These are phyloP conservation scores for Sedum album DNA, from an alignment of 164 flowering plant species.

Conservation along the genomic window DNA sequence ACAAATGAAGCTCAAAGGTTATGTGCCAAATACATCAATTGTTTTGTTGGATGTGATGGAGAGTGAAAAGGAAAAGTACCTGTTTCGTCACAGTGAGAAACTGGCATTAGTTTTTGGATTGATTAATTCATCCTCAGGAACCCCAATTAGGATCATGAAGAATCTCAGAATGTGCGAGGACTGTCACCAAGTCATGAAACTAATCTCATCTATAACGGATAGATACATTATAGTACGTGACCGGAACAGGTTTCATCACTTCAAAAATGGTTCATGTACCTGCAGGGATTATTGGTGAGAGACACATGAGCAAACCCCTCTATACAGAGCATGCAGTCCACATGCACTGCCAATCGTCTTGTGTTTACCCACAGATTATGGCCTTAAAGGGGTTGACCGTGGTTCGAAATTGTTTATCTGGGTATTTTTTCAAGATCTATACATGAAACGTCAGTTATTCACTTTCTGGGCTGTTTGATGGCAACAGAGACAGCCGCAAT, in stretches of 20 bases:
- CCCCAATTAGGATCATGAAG: conserved; percentile 54
- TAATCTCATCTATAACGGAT: conserved; percentile 29
- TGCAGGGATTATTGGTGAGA: conserved; percentile 53
- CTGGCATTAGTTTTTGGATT: conserved; percentile 50
- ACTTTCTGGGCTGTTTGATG: neutral
- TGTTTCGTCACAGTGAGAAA: conserved; percentile 61
- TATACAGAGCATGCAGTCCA: neutral
- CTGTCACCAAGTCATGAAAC: conserved; percentile 50
- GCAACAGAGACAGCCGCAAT: neutral
- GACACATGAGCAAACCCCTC: neutral
- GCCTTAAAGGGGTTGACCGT: neutral
- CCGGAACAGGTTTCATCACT: conserved; percentile 53
- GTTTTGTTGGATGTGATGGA: conserved; percentile 52
- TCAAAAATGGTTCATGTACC: conserved; percentile 44
- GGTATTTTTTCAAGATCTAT: neutral
- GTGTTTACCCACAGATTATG: neutral
- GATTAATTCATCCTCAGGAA: conserved; percentile 32
- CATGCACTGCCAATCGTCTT: neutral
- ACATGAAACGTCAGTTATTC: neutral
- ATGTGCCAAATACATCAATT: conserved; percentile 45
- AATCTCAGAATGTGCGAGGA: conserved; percentile 62
- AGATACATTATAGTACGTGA: conserved; percentile 54
- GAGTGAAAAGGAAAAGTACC: conserved; percentile 33
- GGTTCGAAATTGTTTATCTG: neutral
- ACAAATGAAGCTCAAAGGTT: conserved; percentile 39